Evolutionary conservation across 352 stramenopile genomes (phyloP), one percentile per base, ranked within the genome.

Genomic region (Globisporangium spinosum): DNA sequence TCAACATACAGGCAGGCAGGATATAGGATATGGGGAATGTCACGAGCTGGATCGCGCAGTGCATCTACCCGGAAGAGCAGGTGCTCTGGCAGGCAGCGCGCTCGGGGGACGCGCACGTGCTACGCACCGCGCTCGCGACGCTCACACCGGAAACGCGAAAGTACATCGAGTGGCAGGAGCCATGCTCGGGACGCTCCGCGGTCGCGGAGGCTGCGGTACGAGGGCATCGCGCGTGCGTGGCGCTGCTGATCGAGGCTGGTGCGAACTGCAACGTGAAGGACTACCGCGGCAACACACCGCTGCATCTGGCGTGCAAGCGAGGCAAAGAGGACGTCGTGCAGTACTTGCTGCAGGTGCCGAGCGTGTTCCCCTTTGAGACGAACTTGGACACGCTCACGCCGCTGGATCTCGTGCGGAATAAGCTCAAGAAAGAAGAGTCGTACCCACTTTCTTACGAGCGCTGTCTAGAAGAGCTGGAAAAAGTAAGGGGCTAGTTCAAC

Each of bases 151-250:
- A 78, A 56, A 87, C 74, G 25, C 78, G 71, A 34, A 67, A 73
- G 29, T 78, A 72, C 49, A 60, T 90, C n/a, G 79, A 89, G 57
- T 90, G 77, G 76, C 76, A 85, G 29, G 80, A 89, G 62, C 76
- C 77, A 8, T 78, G 72, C 58, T 81, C 70, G 1, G 73, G 78
- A 2, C 73, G 75, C 22, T 84, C 83, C 0, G 74, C 82, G 35
- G 65, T 91, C 20, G 68, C 77, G 20, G 73, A 86, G 32, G 80
- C 83, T 1, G 71, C 77, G 5, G 67, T 68, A 9, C 68, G 72
- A 43, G 83, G 83, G 12, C 58, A 87, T 61, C n/a, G 65, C 23
- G 73, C 87, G 40, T 91, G 83, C 58, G 79, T 75, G 22, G 68
- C 63, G 40, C 58, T 78, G 59, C 65, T 91, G 40, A 58, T 87